Percentiles rank a stretch among this genome's conserved stretches.
phyloP scores from a whole-genome alignment of 352 stramenopile species.

The Phytophthora capsici region DNA sequence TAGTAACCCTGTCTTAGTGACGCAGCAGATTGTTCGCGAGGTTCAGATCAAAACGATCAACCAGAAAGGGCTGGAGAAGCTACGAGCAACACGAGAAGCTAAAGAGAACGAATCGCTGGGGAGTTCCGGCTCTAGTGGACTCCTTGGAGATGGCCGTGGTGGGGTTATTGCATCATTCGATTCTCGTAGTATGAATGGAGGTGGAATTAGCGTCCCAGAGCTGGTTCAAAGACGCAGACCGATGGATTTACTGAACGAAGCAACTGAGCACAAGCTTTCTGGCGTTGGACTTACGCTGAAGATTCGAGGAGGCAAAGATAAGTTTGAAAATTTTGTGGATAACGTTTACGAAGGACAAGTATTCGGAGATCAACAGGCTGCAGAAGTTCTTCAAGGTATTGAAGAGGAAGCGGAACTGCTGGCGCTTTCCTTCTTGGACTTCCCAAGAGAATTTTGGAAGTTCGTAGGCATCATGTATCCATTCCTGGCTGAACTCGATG shows the following conservation, averaged over 20 bases:
- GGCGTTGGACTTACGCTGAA: conserved; percentile 41
- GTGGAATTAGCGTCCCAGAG: conserved; percentile 36
- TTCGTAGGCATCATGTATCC: conserved; percentile 59
- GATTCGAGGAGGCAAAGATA: conserved; percentile 54
- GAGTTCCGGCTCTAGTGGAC: conserved; percentile 18
- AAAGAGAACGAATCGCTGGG: conserved; percentile 56
- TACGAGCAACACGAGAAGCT: conserved; percentile 76
- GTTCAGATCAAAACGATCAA: conserved; percentile 92
- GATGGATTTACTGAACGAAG: conserved; percentile 72
- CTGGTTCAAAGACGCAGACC: conserved; percentile 62
- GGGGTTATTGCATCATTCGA: conserved; percentile 40
- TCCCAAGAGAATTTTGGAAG: conserved; percentile 86
- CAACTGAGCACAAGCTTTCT: conserved; percentile 43
- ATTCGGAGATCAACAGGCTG: conserved; percentile 47
- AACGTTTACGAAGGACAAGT: conserved; percentile 46
- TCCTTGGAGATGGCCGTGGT: conserved; percentile 27
- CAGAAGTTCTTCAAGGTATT: conserved; percentile 45
- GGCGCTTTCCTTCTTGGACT: conserved; percentile 68
- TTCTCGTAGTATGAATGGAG: conserved; percentile 27
- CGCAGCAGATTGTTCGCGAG: conserved; percentile 85
- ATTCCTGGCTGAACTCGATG: conserved; percentile 58
- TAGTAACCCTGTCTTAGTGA: conserved; percentile 56
- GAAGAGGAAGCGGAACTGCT: conserved; percentile 64
- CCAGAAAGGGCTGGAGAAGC: conserved; percentile 83
- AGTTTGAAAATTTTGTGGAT: conserved; percentile 77